Conservation (phyloP, 352 stramenopile genomes). For the Globisporangium abappressorium region DNA sequence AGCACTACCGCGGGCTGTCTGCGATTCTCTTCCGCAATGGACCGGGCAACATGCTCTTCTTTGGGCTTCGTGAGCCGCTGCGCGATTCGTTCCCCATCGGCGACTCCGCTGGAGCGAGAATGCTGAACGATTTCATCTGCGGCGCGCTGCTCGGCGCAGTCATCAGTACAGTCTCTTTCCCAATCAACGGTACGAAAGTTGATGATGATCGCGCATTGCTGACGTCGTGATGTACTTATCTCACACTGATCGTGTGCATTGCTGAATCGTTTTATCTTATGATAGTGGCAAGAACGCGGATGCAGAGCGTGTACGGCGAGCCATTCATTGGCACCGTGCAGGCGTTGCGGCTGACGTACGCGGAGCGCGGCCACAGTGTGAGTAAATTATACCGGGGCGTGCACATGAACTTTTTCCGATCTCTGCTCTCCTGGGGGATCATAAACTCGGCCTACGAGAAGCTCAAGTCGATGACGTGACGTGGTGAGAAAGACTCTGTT, state of each 20-base stretch:
- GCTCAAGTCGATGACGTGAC: slow-evolving; percentile 72
- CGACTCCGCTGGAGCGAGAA: slow-evolving; percentile 34
- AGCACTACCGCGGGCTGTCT: slow-evolving; percentile 81
- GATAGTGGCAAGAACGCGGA: slow-evolving; percentile 71
- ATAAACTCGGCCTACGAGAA: slow-evolving; percentile 90
- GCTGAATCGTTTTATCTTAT: not conserved
- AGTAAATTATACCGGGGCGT: slow-evolving; percentile 79
- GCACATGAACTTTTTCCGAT: slow-evolving; percentile 88
- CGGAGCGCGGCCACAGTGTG: slow-evolving; percentile 60
- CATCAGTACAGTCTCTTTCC: slow-evolving; percentile 84
- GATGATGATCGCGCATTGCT: not conserved
- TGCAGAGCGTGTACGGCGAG: slow-evolving; percentile 79
- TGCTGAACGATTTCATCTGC: slow-evolving; percentile 83
- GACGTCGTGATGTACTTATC: not conserved
- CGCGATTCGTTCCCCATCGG: slow-evolving; percentile 55
- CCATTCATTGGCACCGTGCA: slow-evolving; percentile 53
- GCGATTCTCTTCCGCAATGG: slow-evolving; percentile 84
- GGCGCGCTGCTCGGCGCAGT: slow-evolving; percentile 78
- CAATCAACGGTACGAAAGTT: slow-evolving; percentile 61
- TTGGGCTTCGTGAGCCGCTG: slow-evolving; percentile 76
- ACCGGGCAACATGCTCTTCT: slow-evolving; percentile 84
- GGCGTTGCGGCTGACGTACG: slow-evolving; percentile 66
- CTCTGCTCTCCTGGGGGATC: slow-evolving; percentile 87
- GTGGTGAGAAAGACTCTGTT: not conserved
- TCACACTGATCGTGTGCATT: slow-evolving; percentile 1